Evolutionary conservation across 2,329 filamentous ascomycete species (phyloP).

Genomic region (Fusarium neocosmosporiellum): DNA sequence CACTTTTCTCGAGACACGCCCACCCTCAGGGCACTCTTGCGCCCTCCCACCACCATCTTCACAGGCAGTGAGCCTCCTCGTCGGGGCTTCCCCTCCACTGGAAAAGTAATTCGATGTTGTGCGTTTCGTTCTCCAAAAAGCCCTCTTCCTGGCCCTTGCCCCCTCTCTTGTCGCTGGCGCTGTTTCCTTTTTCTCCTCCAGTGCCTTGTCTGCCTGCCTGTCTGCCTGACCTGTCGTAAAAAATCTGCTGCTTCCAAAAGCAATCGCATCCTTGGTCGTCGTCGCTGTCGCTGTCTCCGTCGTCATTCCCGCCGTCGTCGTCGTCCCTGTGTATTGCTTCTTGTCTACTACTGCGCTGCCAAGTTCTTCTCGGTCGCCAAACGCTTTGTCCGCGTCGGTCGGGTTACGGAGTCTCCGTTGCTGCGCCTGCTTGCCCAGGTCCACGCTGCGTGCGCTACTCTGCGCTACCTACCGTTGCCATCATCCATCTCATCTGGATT

Average conservation of each 20-base stretch:
- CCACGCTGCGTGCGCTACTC: slow-evolving; percentile 20
- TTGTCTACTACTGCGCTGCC: background rate
- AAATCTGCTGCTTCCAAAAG: slow-evolving; percentile 21
- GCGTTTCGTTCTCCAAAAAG: slow-evolving; percentile 39
- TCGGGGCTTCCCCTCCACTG: slow-evolving; percentile 28
- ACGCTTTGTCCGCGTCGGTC: slow-evolving; percentile 28
- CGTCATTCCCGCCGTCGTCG: slow-evolving; percentile 15
- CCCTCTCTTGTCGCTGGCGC: slow-evolving; percentile 22
- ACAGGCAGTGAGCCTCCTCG: slow-evolving; percentile 28
- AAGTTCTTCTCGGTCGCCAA: slow-evolving; percentile 15
- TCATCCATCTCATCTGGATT: slow-evolving; percentile 42
- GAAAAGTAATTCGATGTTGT: slow-evolving; percentile 39
- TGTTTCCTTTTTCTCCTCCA: slow-evolving; percentile 19
- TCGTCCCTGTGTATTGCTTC: slow-evolving; percentile 33
- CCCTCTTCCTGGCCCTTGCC: slow-evolving; percentile 32
- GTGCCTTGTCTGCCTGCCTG: slow-evolving; percentile 6
- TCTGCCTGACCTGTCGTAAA: slow-evolving; percentile 8
- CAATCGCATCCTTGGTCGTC: slow-evolving; percentile 18
- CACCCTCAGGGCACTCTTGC: slow-evolving; percentile 15
- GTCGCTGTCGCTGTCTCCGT: slow-evolving; percentile 22
- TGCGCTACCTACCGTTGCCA: slow-evolving; percentile 31
- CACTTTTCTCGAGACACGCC: slow-evolving; percentile 38
- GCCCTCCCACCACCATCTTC: slow-evolving; percentile 29
- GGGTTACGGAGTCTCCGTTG: slow-evolving; percentile 40
- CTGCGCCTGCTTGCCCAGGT: slow-evolving; percentile 38